Conservation (phyloP, 768 basidiomycete species). For the Gymnopilus dilepis region DNA sequence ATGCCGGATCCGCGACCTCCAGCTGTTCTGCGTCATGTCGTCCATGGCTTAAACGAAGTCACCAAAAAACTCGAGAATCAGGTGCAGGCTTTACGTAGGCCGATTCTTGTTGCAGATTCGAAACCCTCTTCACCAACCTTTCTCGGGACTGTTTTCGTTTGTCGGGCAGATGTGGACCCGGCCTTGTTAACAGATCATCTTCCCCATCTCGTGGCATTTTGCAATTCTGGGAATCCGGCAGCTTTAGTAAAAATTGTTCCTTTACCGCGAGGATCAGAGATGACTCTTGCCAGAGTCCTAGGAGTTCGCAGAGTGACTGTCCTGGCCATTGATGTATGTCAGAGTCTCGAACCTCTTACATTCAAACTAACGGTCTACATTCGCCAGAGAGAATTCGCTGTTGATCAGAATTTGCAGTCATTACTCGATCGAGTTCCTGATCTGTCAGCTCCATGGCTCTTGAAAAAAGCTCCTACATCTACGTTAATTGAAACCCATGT, state of each 20-base stretch:
- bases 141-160: constrained; percentile 64
- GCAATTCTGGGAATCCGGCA: constrained; percentile 54
- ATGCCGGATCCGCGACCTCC: constrained; percentile 33
- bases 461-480: constrained; percentile 30
- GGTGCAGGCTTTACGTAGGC: constrained; percentile 38
- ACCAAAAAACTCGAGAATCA: constrained; percentile 74
- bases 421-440: constrained; percentile 57
- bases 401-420: constrained; percentile 24
- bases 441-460: constrained; percentile 70
- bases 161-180: constrained; percentile 77
- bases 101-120: constrained; percentile 24
- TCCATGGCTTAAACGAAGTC: constrained; percentile 80
- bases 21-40: constrained; percentile 50
- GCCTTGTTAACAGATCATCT: constrained; percentile 74
- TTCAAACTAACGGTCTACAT: not conserved
- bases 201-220: constrained; percentile 77
- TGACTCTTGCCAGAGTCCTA: constrained; percentile 58
- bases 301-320: constrained; percentile 71
- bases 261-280: constrained; percentile 72
- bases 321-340: constrained; percentile 69
- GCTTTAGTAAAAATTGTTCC: constrained; percentile 60
- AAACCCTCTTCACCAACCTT: constrained; percentile 20
- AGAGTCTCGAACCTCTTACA: not conserved
- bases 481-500: constrained; percentile 72
- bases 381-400: constrained; percentile 14